Base-by-base conservation (phyloP, 768 basidiomycete genomes). In the Rhodosporidiobolus sp. region DNA sequence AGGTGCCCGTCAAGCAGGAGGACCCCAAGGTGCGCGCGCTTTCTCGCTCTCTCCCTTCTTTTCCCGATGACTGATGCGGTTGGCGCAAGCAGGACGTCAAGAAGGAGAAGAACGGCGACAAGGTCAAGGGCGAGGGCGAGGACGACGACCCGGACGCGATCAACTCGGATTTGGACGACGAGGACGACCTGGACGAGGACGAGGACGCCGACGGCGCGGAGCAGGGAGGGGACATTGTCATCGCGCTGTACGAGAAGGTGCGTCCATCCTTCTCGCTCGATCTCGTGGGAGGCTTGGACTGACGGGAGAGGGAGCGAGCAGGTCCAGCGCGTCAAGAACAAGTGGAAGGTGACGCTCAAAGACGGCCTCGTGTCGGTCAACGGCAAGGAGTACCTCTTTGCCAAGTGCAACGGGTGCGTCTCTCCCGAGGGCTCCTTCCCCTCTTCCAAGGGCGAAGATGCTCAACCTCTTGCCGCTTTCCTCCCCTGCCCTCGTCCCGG, bases 311-410 rank as follows among this genome's bases (percentile, higher is more conserved):
- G 30, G 20, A 10, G 14, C 20, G 24, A 14, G 20, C 76, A 98
- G 94, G 95, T 98, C 48, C 93, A 94, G 55, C 86, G 96, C n/a
- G 95, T 98, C 34, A 99, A 98, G 83, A 98, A 96, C 84, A 99
- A 98, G 84, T 99, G 96, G 96, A 99, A 98, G 84, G 75, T 94
- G 71, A 88, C 92, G 32, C 85, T 99, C 63, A 96, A 96, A 82
- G 96, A 98, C 76, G 96, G 96, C 6, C 92, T 98, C 89, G 91
- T 97, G 74, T 91, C 93, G 77, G 87, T 96, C 76, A 96, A 96
- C 75, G 95, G 95, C 43, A 92, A 91, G 78, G 96, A 99, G 79
- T 99, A 98, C 83, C 86, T 99, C 24, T 99, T 99, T 79, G 87
- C 91, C 64, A 95, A 96, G 81, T 98, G 95, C 82, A 93, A 88